These are phyloP conservation scores for Davidsoniella australis DNA, from an alignment of 2,329 filamentous ascomycete species.

Conservation along the genomic window DNA sequence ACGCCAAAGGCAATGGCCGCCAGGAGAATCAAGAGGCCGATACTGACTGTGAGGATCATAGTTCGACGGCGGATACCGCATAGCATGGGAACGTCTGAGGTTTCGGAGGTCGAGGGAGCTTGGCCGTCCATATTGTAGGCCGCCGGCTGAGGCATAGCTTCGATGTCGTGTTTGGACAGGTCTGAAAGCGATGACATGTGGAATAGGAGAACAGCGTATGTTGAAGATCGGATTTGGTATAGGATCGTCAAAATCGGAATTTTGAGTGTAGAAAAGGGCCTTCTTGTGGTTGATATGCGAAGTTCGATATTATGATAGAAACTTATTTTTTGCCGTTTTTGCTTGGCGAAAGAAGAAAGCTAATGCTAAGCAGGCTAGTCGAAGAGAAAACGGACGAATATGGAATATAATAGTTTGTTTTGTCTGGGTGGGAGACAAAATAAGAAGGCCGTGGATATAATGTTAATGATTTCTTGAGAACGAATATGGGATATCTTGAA, in stretches of 20 bases:
- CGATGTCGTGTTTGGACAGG: conserved; percentile 6
- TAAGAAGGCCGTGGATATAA: not conserved
- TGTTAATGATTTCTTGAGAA: too few species aligned
- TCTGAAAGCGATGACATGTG: conserved; percentile 7
- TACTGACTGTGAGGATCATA: conserved; percentile 15
- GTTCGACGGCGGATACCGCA: conserved; percentile 15
- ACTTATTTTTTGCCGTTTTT: not conserved
- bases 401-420: not conserved
- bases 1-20: conserved; percentile 15
- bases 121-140: not conserved
- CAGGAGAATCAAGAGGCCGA: conserved; percentile 13
- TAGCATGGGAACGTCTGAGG: conserved; percentile 10
- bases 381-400: not conserved
- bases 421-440: not conserved
- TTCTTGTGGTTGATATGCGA: not conserved
- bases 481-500: not conserved
- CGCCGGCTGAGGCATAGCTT: conserved; percentile 5
- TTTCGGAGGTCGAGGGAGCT: not conserved
- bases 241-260: too few species aligned
- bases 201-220: not conserved
- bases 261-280: not conserved
- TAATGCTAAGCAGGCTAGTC: too few species aligned
- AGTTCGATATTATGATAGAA: not conserved
- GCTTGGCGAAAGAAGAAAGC: not conserved
- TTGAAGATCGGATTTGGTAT: not conserved